Base-by-base conservation (phyloP, 805 yeast species). In the Helenozyma baotianmanensis region DNA sequence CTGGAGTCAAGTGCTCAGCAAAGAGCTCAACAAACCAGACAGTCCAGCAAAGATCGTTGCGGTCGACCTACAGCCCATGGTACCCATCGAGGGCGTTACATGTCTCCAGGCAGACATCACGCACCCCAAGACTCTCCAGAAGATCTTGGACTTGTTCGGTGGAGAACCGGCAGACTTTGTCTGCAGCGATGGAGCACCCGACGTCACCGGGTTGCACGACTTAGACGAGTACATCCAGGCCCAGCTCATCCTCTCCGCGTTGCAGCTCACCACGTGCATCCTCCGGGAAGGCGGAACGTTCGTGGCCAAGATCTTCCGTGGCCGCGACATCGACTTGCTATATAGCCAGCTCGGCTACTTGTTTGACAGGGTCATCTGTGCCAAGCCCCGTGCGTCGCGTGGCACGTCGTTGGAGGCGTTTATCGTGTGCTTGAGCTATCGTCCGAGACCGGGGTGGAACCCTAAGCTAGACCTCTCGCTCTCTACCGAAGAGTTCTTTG, bases 131-230 rank as follows among this genome's bases (percentile, higher is more conserved):
- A 92, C 98, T 0, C 68, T 92, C 32, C 72, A 72, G 23, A 73
- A 69, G 49, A 92, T 92, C 27, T 60, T 85, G 46, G 82, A 80
- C 21, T 72, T 82, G 25, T 92, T 92, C 64, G 95, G 85, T 14
- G 96, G 96, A 24, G 85, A 85, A 45, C 80, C 83, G 35, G 97
- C 97, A 0, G 98, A 92, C 58, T 82, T 90, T 54, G 96, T 92
- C 1, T 87, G 96, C 50, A 82, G 95, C 50, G 97, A 92, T 57
- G 98, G 98, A 36, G 98, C 98, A 0, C 98, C 98, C 2, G 98
- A 92, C 61, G 98, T 92, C 14, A 92, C 98, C 0, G 98, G 98
- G 1, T 61, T 92, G 32, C 98, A 92, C 55, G 98, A 92, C 59
- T 66, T 92, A 38, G 98, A 92, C 57, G 98, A 92, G 58, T 92